These are phyloP conservation scores for Gremmenia infestans DNA, from an alignment of 2,329 filamentous ascomycete genomes.

Conservation along the genomic window DNA sequence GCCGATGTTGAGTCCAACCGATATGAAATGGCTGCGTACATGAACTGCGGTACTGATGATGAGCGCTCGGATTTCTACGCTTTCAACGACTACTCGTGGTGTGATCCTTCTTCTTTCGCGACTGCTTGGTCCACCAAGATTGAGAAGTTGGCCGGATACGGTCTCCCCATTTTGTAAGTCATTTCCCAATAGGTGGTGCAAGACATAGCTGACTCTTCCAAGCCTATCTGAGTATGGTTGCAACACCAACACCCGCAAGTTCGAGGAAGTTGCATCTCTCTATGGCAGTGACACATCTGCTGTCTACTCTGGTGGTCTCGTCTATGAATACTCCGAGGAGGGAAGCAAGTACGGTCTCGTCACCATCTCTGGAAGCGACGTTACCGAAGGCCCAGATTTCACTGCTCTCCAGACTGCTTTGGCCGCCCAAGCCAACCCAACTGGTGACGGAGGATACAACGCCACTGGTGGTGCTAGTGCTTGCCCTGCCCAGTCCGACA, in stretches of 20 bases:
- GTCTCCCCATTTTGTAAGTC: constrained; percentile 51
- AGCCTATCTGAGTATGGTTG: constrained; percentile 86
- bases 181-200: neutral
- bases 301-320: constrained; percentile 92
- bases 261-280: constrained; percentile 71
- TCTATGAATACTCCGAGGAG: constrained; percentile 91
- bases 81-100: constrained; percentile 65
- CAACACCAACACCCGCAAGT: constrained; percentile 73
- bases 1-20: constrained; percentile 57
- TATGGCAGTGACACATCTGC: constrained; percentile 79
- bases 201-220: constrained; percentile 5
- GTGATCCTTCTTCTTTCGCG: constrained; percentile 53
- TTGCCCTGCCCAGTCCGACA: constrained; percentile 41
- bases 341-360: constrained; percentile 64
- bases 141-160: constrained; percentile 61
- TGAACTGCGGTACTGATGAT: constrained; percentile 67
- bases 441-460: constrained; percentile 49
- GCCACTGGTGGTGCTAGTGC: constrained; percentile 30
- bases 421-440: constrained; percentile 36
- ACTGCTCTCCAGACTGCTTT: constrained; percentile 41
- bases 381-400: constrained; percentile 43
- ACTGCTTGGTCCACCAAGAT: constrained; percentile 66
- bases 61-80: constrained; percentile 63
- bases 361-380: constrained; percentile 29
- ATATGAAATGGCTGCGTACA: constrained; percentile 66